Evolutionary conservation across 805 yeast genomes (phyloP).

Genomic region (Candida dajiaensis): DNA sequence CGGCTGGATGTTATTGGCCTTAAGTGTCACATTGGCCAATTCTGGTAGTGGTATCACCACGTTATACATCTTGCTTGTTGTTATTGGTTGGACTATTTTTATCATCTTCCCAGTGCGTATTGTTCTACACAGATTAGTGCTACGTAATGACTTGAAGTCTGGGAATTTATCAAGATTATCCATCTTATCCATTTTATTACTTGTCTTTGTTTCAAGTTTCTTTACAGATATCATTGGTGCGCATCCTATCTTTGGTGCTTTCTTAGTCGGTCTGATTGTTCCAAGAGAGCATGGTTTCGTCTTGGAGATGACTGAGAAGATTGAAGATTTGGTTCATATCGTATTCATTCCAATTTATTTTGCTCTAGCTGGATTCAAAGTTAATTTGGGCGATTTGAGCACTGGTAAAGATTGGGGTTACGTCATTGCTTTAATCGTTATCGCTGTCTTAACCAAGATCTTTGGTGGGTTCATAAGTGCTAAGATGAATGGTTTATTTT

Average conservation of each 20-base stretch:
- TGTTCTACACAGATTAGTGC: slow-evolving; percentile 38
- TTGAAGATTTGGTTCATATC: slow-evolving; percentile 72
- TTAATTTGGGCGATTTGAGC: slow-evolving; percentile 56
- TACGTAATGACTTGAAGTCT: slow-evolving; percentile 44
- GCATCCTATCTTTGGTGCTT: slow-evolving; percentile 84
- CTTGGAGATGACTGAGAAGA: slow-evolving; percentile 60
- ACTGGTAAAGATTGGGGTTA: slow-evolving; percentile 76
- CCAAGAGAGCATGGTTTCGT: slow-evolving; percentile 76
- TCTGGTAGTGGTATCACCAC: slow-evolving; percentile 64
- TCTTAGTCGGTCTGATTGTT: slow-evolving; percentile 66
- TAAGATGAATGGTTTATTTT: slow-evolving; percentile 50
- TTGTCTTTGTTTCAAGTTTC: slow-evolving; percentile 64
- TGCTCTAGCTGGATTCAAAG: slow-evolving; percentile 72
- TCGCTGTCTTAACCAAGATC: slow-evolving; percentile 66
- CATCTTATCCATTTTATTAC: slow-evolving; percentile 46
- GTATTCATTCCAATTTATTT: slow-evolving; percentile 73
- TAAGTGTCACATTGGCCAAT: slow-evolving; percentile 72
- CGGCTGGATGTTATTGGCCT: slow-evolving; percentile 78
- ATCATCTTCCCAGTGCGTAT: slow-evolving; percentile 52
- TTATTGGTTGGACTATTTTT: slow-evolving; percentile 64
- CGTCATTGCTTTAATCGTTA: slow-evolving; percentile 55
- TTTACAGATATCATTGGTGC: slow-evolving; percentile 82
- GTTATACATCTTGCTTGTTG: slow-evolving; percentile 59
- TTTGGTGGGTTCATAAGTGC: slow-evolving; percentile 65
- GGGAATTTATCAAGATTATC: slow-evolving; percentile 61